These are phyloP conservation scores for Singerocomus inundabilis DNA, from an alignment of 1,284 basidiomycete species.

Conservation along the genomic window DNA sequence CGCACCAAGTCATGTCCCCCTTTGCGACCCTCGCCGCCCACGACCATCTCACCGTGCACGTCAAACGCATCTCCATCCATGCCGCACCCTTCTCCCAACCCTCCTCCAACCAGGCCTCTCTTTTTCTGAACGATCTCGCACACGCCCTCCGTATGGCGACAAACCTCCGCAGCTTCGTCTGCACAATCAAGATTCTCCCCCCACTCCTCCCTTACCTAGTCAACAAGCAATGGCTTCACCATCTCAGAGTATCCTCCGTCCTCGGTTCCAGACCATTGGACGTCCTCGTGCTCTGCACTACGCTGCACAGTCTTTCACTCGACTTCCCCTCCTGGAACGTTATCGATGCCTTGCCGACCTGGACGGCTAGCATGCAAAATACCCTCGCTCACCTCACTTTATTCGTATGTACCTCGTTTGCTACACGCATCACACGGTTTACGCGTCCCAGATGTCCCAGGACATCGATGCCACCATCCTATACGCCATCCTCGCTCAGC, in stretches of 20 bases:
- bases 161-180: constrained; percentile 57
- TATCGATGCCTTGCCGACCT: constrained; percentile 54
- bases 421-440: not conserved
- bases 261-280: constrained; percentile 49
- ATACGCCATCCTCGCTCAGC: constrained; percentile 43
- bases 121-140: constrained; percentile 52
- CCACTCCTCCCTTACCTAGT: constrained; percentile 48
- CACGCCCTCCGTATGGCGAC: constrained; percentile 46
- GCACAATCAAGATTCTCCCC: constrained; percentile 44
- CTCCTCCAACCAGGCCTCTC: constrained; percentile 26
- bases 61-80: constrained; percentile 59
- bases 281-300: constrained; percentile 40
- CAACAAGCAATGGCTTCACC: constrained; percentile 43
- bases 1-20: constrained; percentile 50
- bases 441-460: constrained; percentile 46
- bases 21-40: constrained; percentile 56
- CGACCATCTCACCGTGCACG: constrained; percentile 53
- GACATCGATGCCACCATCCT: constrained; percentile 54
- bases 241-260: constrained; percentile 48
- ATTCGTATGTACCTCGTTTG: constrained; percentile 44
- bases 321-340: constrained; percentile 61
- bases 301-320: constrained; percentile 47
- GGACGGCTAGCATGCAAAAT: constrained; percentile 41
- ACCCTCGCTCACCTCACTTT: constrained; percentile 55
- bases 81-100: constrained; percentile 39